Conservation (phyloP, 768 basidiomycete species). For the Russula vinacea region DNA sequence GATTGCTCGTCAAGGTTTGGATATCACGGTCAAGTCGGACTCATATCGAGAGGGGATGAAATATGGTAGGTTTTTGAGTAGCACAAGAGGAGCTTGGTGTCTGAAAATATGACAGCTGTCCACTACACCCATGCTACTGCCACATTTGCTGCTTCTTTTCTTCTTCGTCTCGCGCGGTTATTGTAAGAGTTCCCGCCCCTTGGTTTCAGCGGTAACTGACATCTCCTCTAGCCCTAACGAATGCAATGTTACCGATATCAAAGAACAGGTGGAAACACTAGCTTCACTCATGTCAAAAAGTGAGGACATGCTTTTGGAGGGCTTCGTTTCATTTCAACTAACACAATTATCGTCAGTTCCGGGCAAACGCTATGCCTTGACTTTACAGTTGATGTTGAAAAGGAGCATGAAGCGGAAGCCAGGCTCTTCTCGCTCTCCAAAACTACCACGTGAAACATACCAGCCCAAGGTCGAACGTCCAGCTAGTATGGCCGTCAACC, state of each 20-base stretch:
- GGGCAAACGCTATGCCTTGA: slow-evolving; percentile 88
- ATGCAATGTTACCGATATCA: slow-evolving; percentile 71
- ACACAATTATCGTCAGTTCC: slow-evolving; percentile 54
- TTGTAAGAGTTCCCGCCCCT: slow-evolving; percentile 54
- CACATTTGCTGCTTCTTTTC: slow-evolving; percentile 88
- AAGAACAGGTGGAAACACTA: slow-evolving; percentile 73
- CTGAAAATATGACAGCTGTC: slow-evolving; percentile 52
- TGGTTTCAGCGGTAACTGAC: neutral
- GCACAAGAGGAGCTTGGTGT: neutral
- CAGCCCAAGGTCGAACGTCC: slow-evolving; percentile 37
- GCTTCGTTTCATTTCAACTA: slow-evolving; percentile 19
- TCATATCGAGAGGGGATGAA: slow-evolving; percentile 89
- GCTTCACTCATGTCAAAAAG: slow-evolving; percentile 74
- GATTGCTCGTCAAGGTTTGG: slow-evolving; percentile 74
- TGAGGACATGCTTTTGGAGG: slow-evolving; percentile 39
- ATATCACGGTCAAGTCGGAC: slow-evolving; percentile 80
- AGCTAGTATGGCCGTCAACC: slow-evolving; percentile 29
- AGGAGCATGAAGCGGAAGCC: slow-evolving; percentile 60
- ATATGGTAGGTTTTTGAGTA: slow-evolving; percentile 58
- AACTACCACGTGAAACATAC: slow-evolving; percentile 48
- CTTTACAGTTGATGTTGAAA: slow-evolving; percentile 86
- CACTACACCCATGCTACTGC: slow-evolving; percentile 90
- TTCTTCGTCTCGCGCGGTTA: slow-evolving; percentile 79
- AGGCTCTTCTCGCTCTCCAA: slow-evolving; percentile 61
- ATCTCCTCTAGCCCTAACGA: slow-evolving; percentile 63